Conservation (phyloP, 257 asterid species). For the Cinchona pubescens region DNA sequence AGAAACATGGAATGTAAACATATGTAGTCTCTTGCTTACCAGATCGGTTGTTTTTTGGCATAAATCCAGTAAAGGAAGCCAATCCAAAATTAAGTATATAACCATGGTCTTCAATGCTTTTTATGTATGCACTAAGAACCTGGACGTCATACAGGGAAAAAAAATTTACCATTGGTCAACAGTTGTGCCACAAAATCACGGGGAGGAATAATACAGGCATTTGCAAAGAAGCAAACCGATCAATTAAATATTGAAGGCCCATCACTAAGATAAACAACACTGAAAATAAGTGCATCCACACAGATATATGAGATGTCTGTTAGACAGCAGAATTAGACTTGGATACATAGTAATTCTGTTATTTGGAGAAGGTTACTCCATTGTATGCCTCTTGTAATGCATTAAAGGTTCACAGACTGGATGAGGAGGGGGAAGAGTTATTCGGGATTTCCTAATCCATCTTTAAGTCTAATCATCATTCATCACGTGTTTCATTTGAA, state of each 20-base stretch:
- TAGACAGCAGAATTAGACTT: too few relatives aligned
- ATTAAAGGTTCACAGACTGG: not conserved
- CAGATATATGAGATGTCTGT: too few relatives aligned
- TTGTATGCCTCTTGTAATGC: not conserved
- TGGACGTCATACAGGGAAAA: conserved; percentile 31
- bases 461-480: not conserved
- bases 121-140: conserved; percentile 82
- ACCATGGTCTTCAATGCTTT: conserved; percentile 97
- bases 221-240: not conserved
- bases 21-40: conserved; percentile 41
- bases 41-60: conserved; percentile 52
- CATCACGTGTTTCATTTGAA: not conserved
- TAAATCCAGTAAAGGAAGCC: conserved; percentile 70
- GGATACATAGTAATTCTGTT: not conserved
- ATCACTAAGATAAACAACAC: not conserved
- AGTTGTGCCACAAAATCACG: not conserved
- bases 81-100: conserved; percentile 78
- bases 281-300: not conserved
- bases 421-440: not conserved
- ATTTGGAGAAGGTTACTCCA: not conserved
- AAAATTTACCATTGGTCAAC: not conserved
- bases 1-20: not conserved
- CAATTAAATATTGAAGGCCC: not conserved
- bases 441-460: not conserved
- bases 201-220: not conserved